Percentiles rank a stretch among this genome's conserved stretches.
These are phyloP conservation scores for Viridothelium virens DNA, from an alignment of 495 filamentous ascomycete genomes.

Conservation along the genomic window DNA sequence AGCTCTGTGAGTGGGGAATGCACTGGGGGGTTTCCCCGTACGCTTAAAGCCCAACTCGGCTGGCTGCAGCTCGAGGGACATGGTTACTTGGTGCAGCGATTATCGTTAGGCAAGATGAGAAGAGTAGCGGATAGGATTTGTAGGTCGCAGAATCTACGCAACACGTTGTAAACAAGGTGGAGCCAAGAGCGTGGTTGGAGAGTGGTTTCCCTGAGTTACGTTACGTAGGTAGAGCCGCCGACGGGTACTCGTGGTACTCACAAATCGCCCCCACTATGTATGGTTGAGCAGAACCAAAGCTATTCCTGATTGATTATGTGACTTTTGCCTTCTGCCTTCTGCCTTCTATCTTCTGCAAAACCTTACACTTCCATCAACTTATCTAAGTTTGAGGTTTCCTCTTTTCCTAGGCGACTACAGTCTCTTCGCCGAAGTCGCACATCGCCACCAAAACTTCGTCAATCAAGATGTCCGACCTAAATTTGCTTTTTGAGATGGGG, in stretches of 20 bases:
- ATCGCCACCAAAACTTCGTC: conserved; percentile 43
- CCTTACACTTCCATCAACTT: no score
- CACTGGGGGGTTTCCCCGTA: conserved; percentile 42
- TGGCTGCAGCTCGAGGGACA: conserved; percentile 92
- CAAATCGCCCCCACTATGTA: not conserved
- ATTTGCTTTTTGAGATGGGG: conserved; percentile 87
- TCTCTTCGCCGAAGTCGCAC: conserved; percentile 23
- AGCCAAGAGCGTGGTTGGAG: not conserved
- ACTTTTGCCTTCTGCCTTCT: no score
- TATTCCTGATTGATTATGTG: no score
- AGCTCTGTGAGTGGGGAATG: conserved; percentile 11
- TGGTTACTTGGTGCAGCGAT: conserved; percentile 33
- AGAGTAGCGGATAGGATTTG: not conserved
- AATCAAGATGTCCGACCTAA: conserved; percentile 50
- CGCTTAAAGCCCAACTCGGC: conserved; percentile 87
- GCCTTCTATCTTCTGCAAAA: no score
- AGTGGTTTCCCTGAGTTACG: not conserved
- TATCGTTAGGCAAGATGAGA: not conserved
- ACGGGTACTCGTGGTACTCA: not conserved
- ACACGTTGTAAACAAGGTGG: not conserved
- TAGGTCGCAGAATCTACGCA: not conserved
- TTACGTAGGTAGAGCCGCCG: no score
- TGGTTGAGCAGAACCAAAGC: no score
- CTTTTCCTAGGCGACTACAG: no score
- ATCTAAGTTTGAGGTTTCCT: no score